These are phyloP conservation scores for Fraxinus americana DNA, from an alignment of 257 asterid genomes.

Conservation along the genomic window DNA sequence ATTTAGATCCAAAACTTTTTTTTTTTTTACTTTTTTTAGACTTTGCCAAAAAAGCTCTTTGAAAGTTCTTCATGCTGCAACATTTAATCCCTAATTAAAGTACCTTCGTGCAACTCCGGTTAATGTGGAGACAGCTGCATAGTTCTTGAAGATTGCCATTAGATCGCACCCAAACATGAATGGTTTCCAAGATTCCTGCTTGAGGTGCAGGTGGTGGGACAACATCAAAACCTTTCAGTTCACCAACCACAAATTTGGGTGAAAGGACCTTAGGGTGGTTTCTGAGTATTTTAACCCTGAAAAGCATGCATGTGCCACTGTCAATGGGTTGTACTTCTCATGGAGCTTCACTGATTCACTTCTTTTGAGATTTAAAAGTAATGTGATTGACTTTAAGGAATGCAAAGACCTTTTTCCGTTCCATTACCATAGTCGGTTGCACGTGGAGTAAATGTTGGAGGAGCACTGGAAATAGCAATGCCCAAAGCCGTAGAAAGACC, in stretches of 20 bases:
- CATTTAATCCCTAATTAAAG: neutral
- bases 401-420: neutral
- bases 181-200: neutral
- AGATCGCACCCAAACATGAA: neutral
- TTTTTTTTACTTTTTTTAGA: too few species aligned
- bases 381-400: neutral
- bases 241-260: neutral
- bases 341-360: neutral
- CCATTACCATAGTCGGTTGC: neutral
- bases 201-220: neutral
- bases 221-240: neutral
- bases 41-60: too few species aligned
- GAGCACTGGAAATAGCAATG: neutral
- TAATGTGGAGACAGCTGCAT: neutral
- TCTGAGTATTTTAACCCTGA: neutral
- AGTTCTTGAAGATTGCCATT: neutral
- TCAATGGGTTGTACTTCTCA: neutral
- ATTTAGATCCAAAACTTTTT: too few species aligned
- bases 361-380: neutral
- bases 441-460: neutral
- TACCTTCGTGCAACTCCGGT: constrained; percentile 14
- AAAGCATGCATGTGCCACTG: neutral
- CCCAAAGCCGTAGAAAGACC: neutral
- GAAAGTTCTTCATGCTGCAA: too few species aligned
- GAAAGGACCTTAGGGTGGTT: neutral